phyloP scores from a whole-genome alignment of 768 basidiomycete genomes.

The Phaffia tasmanica region DNA sequence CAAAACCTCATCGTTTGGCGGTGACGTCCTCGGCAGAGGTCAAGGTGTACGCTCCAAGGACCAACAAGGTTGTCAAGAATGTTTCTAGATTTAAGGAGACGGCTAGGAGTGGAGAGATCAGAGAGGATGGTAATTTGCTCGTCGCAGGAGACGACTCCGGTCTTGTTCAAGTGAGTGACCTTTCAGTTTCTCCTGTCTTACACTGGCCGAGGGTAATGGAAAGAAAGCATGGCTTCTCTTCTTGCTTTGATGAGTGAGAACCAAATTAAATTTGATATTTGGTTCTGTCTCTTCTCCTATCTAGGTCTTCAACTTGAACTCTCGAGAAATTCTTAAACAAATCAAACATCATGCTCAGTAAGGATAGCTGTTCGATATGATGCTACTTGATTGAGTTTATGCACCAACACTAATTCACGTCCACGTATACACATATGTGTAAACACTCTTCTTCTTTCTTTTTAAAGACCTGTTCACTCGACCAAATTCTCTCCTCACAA shows the following conservation, averaged over 20 bases:
- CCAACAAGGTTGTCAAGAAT: slow-evolving; percentile 91
- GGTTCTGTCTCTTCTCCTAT: neutral
- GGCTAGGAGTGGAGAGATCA: slow-evolving; percentile 75
- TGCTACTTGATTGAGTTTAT: no score
- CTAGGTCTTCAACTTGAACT: slow-evolving; percentile 85
- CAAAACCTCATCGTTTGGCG: slow-evolving; percentile 84
- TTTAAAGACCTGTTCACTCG: slow-evolving; percentile 66
- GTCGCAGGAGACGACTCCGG: slow-evolving; percentile 94
- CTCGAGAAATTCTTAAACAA: slow-evolving; percentile 82
- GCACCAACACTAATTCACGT: neutral
- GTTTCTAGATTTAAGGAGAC: slow-evolving; percentile 96
- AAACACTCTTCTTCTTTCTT: neutral
- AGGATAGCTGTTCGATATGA: slow-evolving; percentile 26
- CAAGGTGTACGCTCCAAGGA: slow-evolving; percentile 90
- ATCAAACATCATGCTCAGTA: slow-evolving; percentile 83
- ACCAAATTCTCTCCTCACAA: slow-evolving; percentile 70
- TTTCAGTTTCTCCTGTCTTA: neutral
- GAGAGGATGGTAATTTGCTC: slow-evolving; percentile 85
- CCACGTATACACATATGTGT: neutral
- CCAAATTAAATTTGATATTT: no score
- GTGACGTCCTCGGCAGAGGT: slow-evolving; percentile 88
- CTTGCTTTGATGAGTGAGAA: neutral
- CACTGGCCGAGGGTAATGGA: neutral
- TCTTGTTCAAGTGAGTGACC: slow-evolving; percentile 52
- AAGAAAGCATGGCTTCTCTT: neutral